phyloP scores from a whole-genome alignment of 495 filamentous ascomycete genomes.

The Neurospora sp. region DNA sequence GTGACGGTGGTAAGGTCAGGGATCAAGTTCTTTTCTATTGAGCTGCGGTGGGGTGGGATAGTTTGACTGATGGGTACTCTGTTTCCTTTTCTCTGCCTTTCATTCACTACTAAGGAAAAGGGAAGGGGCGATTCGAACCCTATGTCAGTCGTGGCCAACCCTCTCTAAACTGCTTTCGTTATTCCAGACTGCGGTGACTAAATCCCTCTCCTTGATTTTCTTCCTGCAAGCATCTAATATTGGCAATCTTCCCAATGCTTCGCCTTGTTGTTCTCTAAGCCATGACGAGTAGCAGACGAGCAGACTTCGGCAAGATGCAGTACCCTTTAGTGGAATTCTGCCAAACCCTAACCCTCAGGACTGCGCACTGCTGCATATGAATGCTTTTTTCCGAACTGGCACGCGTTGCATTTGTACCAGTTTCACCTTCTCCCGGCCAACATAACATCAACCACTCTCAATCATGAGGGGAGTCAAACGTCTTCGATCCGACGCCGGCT shows the following conservation, averaged over 20 bases:
- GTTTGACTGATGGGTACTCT: not conserved
- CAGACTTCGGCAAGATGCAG: not conserved
- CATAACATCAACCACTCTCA: not conserved
- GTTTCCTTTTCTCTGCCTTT: not conserved
- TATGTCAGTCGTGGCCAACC: not conserved
- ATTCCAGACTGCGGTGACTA: not conserved
- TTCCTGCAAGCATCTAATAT: not conserved
- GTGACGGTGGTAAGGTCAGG: not conserved
- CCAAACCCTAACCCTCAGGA: not conserved
- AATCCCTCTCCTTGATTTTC: not conserved
- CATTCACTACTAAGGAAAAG: not conserved
- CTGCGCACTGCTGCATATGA: not conserved
- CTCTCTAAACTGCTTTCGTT: not conserved
- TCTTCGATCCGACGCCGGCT: not conserved
- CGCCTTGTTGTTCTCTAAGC: not conserved
- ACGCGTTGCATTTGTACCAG: not conserved
- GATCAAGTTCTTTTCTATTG: not conserved
- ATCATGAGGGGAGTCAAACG: not conserved
- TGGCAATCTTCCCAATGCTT: not conserved
- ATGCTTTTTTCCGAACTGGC: not conserved
- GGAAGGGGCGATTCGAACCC: not conserved
- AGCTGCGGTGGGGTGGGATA: not conserved
- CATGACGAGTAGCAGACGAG: not conserved
- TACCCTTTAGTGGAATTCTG: not conserved
- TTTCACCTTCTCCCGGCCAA: not conserved